Evolutionary conservation across 345 rosid genomes (phyloP), one percentile per base, ranked within the genome.

Genomic region (Zanthoxylum bungeanum): DNA sequence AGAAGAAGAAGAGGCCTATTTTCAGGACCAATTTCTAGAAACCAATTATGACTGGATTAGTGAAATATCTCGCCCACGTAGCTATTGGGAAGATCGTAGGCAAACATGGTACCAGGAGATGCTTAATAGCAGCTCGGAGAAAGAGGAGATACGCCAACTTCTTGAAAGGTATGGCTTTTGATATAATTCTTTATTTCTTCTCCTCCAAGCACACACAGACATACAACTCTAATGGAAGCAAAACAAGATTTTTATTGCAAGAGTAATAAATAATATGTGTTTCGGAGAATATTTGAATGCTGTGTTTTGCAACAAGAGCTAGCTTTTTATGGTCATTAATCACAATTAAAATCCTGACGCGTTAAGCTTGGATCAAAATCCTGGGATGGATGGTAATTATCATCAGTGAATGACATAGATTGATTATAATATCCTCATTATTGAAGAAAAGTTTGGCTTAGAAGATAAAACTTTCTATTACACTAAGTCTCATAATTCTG

Each of bases 21-120:
- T 65, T 8, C 72, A 69, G 51, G 72, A 63, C 30, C 52, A 42
- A 17, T 68, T 44, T 62, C 75, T 22, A 17, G 81, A 78, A 22
- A 60, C 71, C 40, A 75, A 53, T 28, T 74, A 82, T 70, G 90
- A 92, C 49, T 92, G 98, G 98, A 69, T 86, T 64, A 76, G 83
- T 3, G 92, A 86, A n/a, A 87, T 95, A 69, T 73, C 93, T 14
- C 84, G 97, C 53, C 99, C 99, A 6, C 83, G 88, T 49, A 92
- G 99, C 76, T 88, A 85, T 60, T 95, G 99, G 99, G 99, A 95
- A 79, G 82, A 78, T 59, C 78, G 72, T 6, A 81, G 98, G 76
- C 80, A 81, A 75, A 81, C 83, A 33, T 85, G 99, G 88, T 95
- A 95, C 72, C 75, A 79, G 33, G 88, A 95, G 73, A 85, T 87